These are phyloP conservation scores for Recurvomyces mirabilis DNA, from an alignment of 495 filamentous ascomycete genomes.

Conservation along the genomic window DNA sequence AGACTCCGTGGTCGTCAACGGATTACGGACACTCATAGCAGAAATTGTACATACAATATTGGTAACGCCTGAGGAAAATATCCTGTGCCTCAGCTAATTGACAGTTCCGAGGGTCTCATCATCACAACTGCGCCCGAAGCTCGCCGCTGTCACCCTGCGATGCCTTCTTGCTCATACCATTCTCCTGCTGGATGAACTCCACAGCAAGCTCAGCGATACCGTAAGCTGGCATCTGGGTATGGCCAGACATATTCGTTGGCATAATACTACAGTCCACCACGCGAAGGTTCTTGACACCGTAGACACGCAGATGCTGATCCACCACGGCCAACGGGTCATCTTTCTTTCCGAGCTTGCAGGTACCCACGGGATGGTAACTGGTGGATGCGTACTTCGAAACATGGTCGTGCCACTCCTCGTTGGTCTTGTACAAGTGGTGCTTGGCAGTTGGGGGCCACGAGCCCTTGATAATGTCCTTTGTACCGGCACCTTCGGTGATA, in stretches of 20 bases:
- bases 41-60: too few relatives aligned
- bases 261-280: constrained; percentile 49
- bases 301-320: constrained; percentile 42
- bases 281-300: constrained; percentile 40
- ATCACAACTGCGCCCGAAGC: too few relatives aligned
- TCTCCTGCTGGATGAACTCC: constrained; percentile 34
- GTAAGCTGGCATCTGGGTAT: constrained; percentile 50
- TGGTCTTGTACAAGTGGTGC: constrained; percentile 37
- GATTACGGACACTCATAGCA: too few relatives aligned
- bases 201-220: constrained; percentile 50
- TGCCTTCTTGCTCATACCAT: neutral
- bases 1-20: too few relatives aligned
- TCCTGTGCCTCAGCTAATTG: too few relatives aligned
- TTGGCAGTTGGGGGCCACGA: constrained; percentile 39
- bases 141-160: too few relatives aligned
- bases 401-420: neutral
- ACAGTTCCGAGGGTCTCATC: too few relatives aligned
- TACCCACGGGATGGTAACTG: constrained; percentile 44
- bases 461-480: constrained; percentile 45
- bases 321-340: constrained; percentile 42
- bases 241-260: constrained; percentile 43
- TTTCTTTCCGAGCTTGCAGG: constrained; percentile 42
- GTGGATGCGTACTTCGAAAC: constrained; percentile 29
- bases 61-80: too few relatives aligned
- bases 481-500: constrained; percentile 40